A percentile compares a stretch with the other conserved stretches of the same genome.
phyloP scores from a whole-genome alignment of 2,329 filamentous ascomycete species.

The Calcarisporium arbuscula region DNA sequence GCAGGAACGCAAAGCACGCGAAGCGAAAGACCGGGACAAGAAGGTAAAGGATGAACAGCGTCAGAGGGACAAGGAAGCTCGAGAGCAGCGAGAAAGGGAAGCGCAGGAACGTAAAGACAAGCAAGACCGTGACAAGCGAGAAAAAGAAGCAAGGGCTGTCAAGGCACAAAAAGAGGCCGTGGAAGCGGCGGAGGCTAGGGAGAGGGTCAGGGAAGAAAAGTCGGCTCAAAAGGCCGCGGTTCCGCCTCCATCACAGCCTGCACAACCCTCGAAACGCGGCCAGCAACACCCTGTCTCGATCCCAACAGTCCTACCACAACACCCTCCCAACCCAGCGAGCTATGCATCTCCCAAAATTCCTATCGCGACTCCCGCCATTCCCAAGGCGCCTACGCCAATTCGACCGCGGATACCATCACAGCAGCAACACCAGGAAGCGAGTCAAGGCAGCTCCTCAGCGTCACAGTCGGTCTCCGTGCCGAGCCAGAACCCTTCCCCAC shows the following conservation, averaged over 20 bases:
- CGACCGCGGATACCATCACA: conserved; percentile 73
- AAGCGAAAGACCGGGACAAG: conserved; percentile 64
- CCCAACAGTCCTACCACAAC: conserved; percentile 50
- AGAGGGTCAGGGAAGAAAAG: conserved; percentile 64
- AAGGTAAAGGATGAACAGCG: conserved; percentile 78
- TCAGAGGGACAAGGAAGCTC: conserved; percentile 70
- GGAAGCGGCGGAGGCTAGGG: conserved; percentile 40
- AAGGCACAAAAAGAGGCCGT: conserved; percentile 55
- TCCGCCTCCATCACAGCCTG: conserved; percentile 20
- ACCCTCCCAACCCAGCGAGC: conserved; percentile 48
- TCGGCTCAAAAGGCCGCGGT: conserved; percentile 28
- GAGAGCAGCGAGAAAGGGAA: conserved; percentile 66
- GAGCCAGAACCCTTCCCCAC: conserved; percentile 54
- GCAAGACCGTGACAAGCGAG: conserved; percentile 55
- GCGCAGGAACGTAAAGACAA: conserved; percentile 56
- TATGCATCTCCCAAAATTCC: conserved; percentile 74
- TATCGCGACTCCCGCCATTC: conserved; percentile 71
- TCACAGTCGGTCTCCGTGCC: conserved; percentile 53
- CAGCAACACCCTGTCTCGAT: conserved; percentile 35
- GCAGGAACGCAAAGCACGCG: conserved; percentile 69
- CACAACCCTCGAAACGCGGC: conserved; percentile 15
- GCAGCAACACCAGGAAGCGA: conserved; percentile 75
- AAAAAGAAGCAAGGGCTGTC: conserved; percentile 49
- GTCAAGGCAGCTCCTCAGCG: conserved; percentile 62
- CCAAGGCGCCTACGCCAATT: conserved; percentile 76